Conservation (phyloP, 768 basidiomycete genomes). For the Macrolepiota albuminosa region DNA sequence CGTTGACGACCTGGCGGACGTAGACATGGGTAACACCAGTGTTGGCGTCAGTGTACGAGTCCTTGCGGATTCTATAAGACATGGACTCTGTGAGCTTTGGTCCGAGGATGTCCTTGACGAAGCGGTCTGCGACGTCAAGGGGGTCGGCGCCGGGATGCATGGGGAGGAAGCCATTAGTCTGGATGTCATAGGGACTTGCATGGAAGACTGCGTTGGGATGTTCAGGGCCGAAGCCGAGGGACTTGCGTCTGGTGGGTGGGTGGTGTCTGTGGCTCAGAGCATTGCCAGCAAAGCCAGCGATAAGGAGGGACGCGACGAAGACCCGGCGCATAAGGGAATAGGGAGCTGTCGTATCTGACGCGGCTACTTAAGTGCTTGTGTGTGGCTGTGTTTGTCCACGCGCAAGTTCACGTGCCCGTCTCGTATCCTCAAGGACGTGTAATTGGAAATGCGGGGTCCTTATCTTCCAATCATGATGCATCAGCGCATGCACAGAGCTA, state of each 20-base stretch:
- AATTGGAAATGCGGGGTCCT: too few species aligned
- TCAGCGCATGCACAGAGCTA: too few species aligned
- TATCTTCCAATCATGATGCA: too few species aligned
- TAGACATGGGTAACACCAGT: conserved; percentile 91
- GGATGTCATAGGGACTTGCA: conserved; percentile 42
- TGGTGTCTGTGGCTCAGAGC: conserved; percentile 41
- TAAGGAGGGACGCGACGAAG: conserved; percentile 55
- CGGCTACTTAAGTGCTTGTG: conserved; percentile 13
- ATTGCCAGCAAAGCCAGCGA: conserved; percentile 56
- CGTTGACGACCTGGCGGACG: conserved; percentile 78
- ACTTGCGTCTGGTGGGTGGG: conserved; percentile 75
- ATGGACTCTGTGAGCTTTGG: conserved; percentile 32
- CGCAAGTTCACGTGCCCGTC: too few species aligned
- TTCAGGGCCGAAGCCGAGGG: conserved; percentile 83
- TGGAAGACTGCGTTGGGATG: conserved; percentile 69
- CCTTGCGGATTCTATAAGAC: conserved; percentile 61
- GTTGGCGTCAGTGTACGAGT: conserved; percentile 82
- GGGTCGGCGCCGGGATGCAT: conserved; percentile 41
- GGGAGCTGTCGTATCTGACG: not conserved
- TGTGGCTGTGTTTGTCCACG: conserved; percentile 16
- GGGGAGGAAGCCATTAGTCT: conserved; percentile 37
- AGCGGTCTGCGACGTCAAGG: conserved; percentile 55
- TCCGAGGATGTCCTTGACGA: conserved; percentile 47
- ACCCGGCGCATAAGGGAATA: conserved; percentile 52
- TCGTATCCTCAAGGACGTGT: too few species aligned